phyloP scores from a whole-genome alignment of 2,329 filamentous ascomycete species.

The Colletotrichum sp. region DNA sequence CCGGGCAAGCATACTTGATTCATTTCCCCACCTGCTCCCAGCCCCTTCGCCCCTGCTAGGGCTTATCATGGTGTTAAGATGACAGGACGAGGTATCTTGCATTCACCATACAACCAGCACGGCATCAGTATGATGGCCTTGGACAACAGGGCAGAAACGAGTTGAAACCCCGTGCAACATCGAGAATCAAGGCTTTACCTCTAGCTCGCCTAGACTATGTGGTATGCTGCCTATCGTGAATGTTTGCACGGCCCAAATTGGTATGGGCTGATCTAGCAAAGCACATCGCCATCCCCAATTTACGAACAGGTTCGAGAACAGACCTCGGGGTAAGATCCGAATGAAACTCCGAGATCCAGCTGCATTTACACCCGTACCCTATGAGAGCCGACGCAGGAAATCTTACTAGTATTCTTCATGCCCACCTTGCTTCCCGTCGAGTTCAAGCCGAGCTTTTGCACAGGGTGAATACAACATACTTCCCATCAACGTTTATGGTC shows the following conservation, averaged over 20 bases:
- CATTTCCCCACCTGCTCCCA: neutral
- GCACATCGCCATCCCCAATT: neutral
- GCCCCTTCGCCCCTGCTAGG: neutral
- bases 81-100: neutral
- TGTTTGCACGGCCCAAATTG: neutral
- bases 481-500: neutral
- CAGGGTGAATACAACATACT: neutral
- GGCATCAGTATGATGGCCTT: neutral
- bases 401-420: neutral
- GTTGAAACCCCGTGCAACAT: neutral
- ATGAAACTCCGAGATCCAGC: neutral
- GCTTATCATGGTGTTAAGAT: neutral
- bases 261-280: neutral
- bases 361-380: neutral
- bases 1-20: neutral
- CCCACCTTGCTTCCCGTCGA: neutral
- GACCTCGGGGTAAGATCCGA: neutral
- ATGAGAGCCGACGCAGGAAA: neutral
- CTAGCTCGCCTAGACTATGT: neutral
- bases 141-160: neutral
- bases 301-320: neutral
- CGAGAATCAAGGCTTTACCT: neutral
- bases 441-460: neutral
- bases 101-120: neutral
- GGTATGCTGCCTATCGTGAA: neutral